Base-by-base conservation (phyloP, 495 filamentous ascomycete species). In the Aspergillus egyptiacus region DNA sequence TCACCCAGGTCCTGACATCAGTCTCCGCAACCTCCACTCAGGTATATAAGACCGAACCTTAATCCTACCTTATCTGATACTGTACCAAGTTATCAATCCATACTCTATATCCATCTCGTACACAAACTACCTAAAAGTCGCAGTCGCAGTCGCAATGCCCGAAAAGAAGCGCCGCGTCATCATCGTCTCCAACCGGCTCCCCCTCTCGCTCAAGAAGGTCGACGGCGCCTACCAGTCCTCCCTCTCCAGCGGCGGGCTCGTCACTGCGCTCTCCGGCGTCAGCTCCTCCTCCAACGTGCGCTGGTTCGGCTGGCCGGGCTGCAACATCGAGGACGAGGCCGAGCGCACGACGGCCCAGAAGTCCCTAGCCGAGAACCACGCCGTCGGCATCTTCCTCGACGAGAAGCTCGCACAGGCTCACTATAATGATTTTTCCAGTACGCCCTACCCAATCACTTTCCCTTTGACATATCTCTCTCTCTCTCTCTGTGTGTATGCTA, bases 261-360 rank as follows among this genome's bases (percentile, higher is more conserved):
- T 96, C 45, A 91, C 86, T 17, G 86, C 90, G 2, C 67, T 96
- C 34, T 88, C 84, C 28, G 90, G 90, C 13, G 67, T 96, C 52
- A 84, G 84, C 58, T 94, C 93, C 65, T 79, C 85, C 5, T 91
- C 86, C 11, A 83, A 80, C 32, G 95, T 96, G 67, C 80, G 83
- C 53, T 96, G 90, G 90, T 94, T 94, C 65, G 90, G 90, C 24
- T 96, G 90, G 90, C 89, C 90, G 0, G 90, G 90, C 4, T 66
- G 90, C 13, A 83, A 91, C 39, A 60, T 69, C 18, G 60, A 56
- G 34, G 63, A 70, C 6, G 35, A 24, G 2, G 46, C 45, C 22
- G 69, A 81, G 3, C 70, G 72, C 20, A 68, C 74, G 25, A 51
- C 73, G 20, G 75, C 81, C 13, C 59, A 58, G 13, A 48, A 66